These are phyloP conservation scores for Odontarrhena argentea DNA, from an alignment of 345 rosid species.

Conservation along the genomic window DNA sequence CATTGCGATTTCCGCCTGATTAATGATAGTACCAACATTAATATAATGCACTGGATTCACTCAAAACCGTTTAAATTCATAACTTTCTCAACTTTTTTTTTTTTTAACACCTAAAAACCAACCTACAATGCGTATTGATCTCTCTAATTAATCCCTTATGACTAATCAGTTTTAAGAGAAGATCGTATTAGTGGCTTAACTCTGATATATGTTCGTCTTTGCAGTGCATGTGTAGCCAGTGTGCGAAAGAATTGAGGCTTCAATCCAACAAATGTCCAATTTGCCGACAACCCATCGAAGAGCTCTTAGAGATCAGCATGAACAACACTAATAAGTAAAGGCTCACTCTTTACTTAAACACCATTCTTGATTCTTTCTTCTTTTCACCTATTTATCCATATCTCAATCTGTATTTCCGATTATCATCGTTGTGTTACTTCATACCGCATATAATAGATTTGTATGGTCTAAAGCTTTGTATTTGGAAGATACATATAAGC, in stretches of 20 bases:
- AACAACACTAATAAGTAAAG: slow-evolving; percentile 31
- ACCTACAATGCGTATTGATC: background rate
- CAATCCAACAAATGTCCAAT: slow-evolving; percentile 90
- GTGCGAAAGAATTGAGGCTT: slow-evolving; percentile 76
- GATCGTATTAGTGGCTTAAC: background rate
- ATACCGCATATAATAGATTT: slow-evolving; percentile 16
- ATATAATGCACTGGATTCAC: background rate
- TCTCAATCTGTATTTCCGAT: background rate
- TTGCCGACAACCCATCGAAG: slow-evolving; percentile 85
- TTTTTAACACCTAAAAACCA: background rate
- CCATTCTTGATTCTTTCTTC: slow-evolving; percentile 34
- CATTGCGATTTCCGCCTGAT: background rate
- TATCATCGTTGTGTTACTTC: slow-evolving; percentile 11
- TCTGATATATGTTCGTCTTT: slow-evolving; percentile 16
- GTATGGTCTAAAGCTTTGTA: slow-evolving; percentile 20
- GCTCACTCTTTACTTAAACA: slow-evolving; percentile 29
- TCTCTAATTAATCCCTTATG: background rate
- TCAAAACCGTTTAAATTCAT: background rate
- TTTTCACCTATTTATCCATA: background rate
- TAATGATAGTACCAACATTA: background rate
- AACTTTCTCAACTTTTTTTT: too few species aligned
- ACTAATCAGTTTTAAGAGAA: background rate
- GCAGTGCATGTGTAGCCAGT: slow-evolving; percentile 87
- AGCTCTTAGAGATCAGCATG: slow-evolving; percentile 82
- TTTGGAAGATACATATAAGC: background rate